Evolutionary conservation across 495 filamentous ascomycete genomes (phyloP), one percentile per base, ranked within the genome.

Genomic region (Penicillium atrosanguineum): DNA sequence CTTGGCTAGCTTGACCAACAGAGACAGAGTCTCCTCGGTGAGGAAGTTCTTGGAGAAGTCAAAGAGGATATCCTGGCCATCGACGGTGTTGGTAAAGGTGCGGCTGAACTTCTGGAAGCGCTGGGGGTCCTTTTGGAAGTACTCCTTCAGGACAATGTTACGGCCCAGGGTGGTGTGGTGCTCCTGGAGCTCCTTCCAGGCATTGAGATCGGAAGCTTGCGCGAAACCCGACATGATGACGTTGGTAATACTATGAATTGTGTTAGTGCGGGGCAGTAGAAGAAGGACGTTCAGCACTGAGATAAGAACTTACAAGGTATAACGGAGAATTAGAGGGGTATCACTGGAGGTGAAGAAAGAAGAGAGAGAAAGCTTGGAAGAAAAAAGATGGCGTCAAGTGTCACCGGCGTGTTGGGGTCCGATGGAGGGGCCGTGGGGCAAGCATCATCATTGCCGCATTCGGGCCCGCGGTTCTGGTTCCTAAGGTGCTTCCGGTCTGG

Each of bases 1-100:
- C 76, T 94, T 84, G 52, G 94, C 94, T 21, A 98, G 82, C 76
- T 94, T 79, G 56, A 96, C 80, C 37, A 98, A 78, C 46, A 95
- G 76, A 48, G 82, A 76, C n/a, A 97, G 73, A 5, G 94, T 98
- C 69, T 96, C 90, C 48, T 95, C 89, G 54, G 86, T 96, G 52
- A 98, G 72, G 72, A 97, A 90, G 81, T 98, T 98, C 84, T 98
- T 98, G 76, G 87, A 92, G 81, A 96, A 98, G 74, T 98, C 94
- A 70, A 97, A 98, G 34, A 97, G 82, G 67, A 90, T 93, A 55
- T 97, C 90, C 34, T 81, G 78, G 63, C 82, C 81, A 68, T 91
- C 88, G 26, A 84, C 85, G 31, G 81, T 77, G 71, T 96, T 95
- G 42, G 81, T 70, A 77, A 98, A 95, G 61, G 79, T 87, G 63